Conservation (phyloP, 257 asterid species). For the Eucommia ulmoides region DNA sequence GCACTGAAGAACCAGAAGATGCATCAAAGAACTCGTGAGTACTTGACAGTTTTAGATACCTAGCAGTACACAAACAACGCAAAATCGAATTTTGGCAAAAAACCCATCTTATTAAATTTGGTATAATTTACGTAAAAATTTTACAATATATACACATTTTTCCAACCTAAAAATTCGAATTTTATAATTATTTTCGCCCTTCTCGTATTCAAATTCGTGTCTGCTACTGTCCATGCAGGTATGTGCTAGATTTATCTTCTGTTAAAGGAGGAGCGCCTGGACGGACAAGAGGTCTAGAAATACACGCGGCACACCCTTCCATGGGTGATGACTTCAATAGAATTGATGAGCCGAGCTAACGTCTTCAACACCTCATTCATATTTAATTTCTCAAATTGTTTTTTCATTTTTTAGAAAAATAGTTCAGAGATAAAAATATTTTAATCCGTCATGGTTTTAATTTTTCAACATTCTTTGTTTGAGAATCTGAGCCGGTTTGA, state of each 20-base stretch:
- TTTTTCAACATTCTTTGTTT: background rate
- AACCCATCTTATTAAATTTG: no score
- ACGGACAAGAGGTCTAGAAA: slow-evolving; percentile 61
- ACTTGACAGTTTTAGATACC: no score
- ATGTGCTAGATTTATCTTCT: slow-evolving; percentile 47
- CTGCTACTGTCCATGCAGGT: slow-evolving; percentile 29
- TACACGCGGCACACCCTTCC: slow-evolving; percentile 19
- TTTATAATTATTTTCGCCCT: no score
- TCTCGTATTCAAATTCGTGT: no score
- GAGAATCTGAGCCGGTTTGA: no score
- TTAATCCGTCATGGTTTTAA: no score
- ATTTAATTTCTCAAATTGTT: background rate
- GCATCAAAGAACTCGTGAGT: slow-evolving; percentile 31
- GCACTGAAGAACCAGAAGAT: slow-evolving; percentile 16
- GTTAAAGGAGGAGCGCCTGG: slow-evolving; percentile 81
- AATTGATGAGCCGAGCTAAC: slow-evolving; percentile 21
- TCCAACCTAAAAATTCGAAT: no score
- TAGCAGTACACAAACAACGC: no score
- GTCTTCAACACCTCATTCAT: slow-evolving; percentile 9
- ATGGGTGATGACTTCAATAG: slow-evolving; percentile 17
- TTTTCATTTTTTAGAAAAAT: background rate
- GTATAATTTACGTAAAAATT: no score
- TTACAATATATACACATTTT: no score
- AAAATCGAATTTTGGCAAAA: no score
- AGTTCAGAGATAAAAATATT: background rate